phyloP scores from a whole-genome alignment of 2,329 filamentous ascomycete species.

The Dactylellina cionopaga region DNA sequence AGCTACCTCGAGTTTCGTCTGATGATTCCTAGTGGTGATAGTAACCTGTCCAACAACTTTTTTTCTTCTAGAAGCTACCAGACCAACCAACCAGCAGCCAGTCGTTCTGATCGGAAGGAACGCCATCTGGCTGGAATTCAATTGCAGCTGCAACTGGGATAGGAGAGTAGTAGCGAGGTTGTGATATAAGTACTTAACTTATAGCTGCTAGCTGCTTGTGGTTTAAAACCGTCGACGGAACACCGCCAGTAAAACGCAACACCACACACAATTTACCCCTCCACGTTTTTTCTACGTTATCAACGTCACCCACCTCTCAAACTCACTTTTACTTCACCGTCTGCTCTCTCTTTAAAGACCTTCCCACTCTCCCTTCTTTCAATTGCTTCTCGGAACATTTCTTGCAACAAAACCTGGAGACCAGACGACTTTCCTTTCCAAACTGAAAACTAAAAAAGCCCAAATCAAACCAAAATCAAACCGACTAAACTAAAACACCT shows the following conservation, averaged over 20 bases:
- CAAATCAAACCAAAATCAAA: too few species aligned
- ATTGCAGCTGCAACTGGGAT: not conserved
- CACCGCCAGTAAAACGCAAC: constrained; percentile 15
- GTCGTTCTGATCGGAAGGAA: too few species aligned
- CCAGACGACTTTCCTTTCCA: constrained; percentile 17
- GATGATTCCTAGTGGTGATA: constrained; percentile 20
- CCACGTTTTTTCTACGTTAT: constrained; percentile 7
- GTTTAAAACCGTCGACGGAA: not conserved
- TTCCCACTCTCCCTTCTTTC: not conserved
- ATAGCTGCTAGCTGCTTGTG: not conserved
- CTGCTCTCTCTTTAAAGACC: not conserved
- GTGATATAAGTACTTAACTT: not conserved
- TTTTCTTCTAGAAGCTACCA: constrained; percentile 46
- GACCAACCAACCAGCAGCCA: too few species aligned
- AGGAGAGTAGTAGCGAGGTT: constrained; percentile 32
- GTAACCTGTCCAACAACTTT: constrained; percentile 4
- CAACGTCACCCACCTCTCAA: constrained; percentile 40
- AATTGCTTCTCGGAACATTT: not conserved
- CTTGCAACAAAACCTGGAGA: not conserved
- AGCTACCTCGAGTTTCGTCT: not conserved
- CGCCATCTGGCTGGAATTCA: too few species aligned
- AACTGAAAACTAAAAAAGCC: too few species aligned
- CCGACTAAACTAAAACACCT: too few species aligned
- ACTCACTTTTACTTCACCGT: not conserved
- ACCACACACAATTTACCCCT: not conserved